Evolutionary conservation across 768 basidiomycete genomes (phyloP), one percentile per base, ranked within the genome.

Genomic region (Melanogaster broomeanus): DNA sequence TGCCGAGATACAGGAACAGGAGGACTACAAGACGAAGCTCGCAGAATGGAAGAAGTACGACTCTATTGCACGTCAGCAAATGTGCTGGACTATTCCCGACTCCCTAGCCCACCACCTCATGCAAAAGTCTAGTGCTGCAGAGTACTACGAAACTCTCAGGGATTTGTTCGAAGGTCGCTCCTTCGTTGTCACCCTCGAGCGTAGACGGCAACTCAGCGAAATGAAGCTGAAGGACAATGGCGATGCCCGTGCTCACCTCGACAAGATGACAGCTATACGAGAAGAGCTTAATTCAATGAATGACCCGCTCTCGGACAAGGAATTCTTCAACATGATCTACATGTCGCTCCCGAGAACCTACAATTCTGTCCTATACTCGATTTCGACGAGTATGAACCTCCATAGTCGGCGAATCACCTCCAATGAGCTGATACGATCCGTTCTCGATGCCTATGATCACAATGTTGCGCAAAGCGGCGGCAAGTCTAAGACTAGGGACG

Each of bases 241-340:
- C 1, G 37, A 38, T 38, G 37, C 19, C 8, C n/a, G 19, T 7
- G 49, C 55, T 6, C 73, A 74, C 55, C 60, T 74, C 28, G 57
- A 58, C 16, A 65, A 58, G 47, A 45, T 74, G 18, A 30, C 48
- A 10, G 55, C 52, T 6, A 64, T 73, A 56, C 52, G 52, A 2
- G 65, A 74, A 44, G 61, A 72, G 27, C 64, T 76, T 13, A 63
- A 69, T 0, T 61, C 67, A 2, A 66, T 72, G 61, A 71, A 68
- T n/a, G 55, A 63, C 2, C n/a, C 12, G 1, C 8, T 49, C 12
- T 42, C 40, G 0, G 11, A 49, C 2, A 9, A 9, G 2, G 31
- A 49, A 7, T 7, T 40, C 3, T 49, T 49, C 48, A 49, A 49
- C 13, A 49, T 37, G 39, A 61, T 2, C 18, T 49, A n/a, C 22